phyloP scores from a whole-genome alignment of 2,329 filamentous ascomycete genomes.

The Colletotrichum tropicicola region DNA sequence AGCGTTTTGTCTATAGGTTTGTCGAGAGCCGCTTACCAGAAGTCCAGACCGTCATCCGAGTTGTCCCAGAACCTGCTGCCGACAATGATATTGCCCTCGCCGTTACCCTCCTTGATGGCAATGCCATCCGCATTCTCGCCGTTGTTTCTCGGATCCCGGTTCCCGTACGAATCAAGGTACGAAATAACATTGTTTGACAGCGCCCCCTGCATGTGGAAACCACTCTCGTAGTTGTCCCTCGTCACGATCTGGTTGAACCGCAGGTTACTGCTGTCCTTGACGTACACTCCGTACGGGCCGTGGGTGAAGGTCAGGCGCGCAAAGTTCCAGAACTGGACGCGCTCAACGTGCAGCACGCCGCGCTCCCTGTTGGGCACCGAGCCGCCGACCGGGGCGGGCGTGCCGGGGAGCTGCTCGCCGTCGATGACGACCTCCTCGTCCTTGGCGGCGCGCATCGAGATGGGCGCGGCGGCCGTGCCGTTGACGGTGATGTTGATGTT shows the following conservation, averaged over 20 bases:
- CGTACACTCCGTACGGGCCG: slow-evolving; percentile 46
- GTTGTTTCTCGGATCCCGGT: slow-evolving; percentile 54
- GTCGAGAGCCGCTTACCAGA: slow-evolving; percentile 41
- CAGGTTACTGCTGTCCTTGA: slow-evolving; percentile 44
- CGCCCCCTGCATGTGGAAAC: slow-evolving; percentile 42
- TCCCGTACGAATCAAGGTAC: slow-evolving; percentile 47
- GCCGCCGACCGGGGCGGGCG: slow-evolving; percentile 50
- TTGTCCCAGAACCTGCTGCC: slow-evolving; percentile 55
- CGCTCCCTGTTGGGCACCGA: slow-evolving; percentile 49
- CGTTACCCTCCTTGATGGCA: slow-evolving; percentile 52
- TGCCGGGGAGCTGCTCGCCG: slow-evolving; percentile 49
- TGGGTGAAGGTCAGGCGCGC: slow-evolving; percentile 46
- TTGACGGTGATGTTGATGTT: slow-evolving; percentile 58
- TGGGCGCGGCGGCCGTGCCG: slow-evolving; percentile 48
- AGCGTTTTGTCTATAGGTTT: no score
- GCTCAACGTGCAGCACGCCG: slow-evolving; percentile 56
- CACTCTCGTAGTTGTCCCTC: slow-evolving; percentile 47
- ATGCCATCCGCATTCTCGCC: slow-evolving; percentile 55
- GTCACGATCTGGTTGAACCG: slow-evolving; percentile 45
- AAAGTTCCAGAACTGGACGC: slow-evolving; percentile 43
- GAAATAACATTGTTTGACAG: slow-evolving; percentile 42
- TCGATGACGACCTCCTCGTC: slow-evolving; percentile 55
- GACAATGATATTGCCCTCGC: slow-evolving; percentile 50
- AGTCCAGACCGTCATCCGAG: slow-evolving; percentile 54
- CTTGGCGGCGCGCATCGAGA: slow-evolving; percentile 51